Conservation (phyloP, 371 early-diverging fungal species). For the Parasitella parasitica region DNA sequence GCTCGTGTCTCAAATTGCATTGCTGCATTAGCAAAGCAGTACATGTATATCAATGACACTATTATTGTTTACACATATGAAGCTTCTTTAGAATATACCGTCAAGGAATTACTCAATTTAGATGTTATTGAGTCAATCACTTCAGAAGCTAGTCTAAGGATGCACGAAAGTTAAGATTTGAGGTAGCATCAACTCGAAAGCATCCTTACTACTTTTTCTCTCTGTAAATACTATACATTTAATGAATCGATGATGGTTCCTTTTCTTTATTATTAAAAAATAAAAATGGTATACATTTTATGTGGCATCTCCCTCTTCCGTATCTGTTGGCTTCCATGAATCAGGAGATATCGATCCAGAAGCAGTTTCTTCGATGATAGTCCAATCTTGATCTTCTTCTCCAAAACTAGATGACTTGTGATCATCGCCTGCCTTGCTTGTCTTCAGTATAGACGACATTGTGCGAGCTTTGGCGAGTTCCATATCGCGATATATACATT, state of each 20-base stretch:
- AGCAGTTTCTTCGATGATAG: slow-evolving; percentile 31
- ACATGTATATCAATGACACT: slow-evolving; percentile 82
- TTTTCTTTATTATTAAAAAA: not conserved
- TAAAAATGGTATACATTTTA: not conserved
- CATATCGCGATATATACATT: slow-evolving; percentile 67
- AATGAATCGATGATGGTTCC: not conserved
- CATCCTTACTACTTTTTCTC: not conserved
- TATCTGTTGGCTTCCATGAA: slow-evolving; percentile 24
- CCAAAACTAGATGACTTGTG: slow-evolving; percentile 4
- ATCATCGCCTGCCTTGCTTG: slow-evolving; percentile 4
- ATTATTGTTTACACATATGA: slow-evolving; percentile 88
- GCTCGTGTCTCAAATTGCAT: slow-evolving; percentile 90
- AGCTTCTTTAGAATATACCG: slow-evolving; percentile 67
- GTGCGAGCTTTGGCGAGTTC: slow-evolving; percentile 53
- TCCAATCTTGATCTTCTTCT: slow-evolving; percentile 50
- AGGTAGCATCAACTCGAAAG: too few species aligned
- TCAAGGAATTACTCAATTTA: slow-evolving; percentile 62
- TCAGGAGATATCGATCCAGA: slow-evolving; percentile 36
- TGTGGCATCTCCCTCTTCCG: not conserved
- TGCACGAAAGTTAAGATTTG: slow-evolving; percentile 21
- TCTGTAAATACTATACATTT: not conserved
- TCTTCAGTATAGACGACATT: slow-evolving; percentile 34
- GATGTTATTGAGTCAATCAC: slow-evolving; percentile 62
- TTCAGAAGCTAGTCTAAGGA: slow-evolving; percentile 41
- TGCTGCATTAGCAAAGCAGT: slow-evolving; percentile 70